A percentile compares a stretch with the other conserved stretches of the same genome.
These are phyloP conservation scores for Chaetoceros tenuissimus DNA, from an alignment of 108 stramenopile species.

Conservation along the genomic window DNA sequence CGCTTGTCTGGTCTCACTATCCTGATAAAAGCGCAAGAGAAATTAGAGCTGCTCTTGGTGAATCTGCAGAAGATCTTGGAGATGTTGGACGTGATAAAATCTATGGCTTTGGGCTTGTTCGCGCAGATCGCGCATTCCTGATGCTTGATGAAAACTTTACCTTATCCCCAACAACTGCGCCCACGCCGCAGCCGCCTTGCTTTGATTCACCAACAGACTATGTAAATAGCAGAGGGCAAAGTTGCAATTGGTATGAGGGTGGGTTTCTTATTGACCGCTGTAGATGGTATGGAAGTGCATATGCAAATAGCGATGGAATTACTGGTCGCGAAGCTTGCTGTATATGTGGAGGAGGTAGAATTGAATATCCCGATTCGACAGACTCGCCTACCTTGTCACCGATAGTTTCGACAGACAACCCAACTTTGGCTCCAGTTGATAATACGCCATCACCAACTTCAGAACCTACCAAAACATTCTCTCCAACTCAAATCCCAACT, in stretches of 20 bases:
- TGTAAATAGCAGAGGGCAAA: slow-evolving; percentile 5
- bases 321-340: slow-evolving; percentile 12
- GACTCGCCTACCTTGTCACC: too few species aligned
- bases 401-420: too few species aligned
- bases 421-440: neutral
- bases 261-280: slow-evolving; percentile 1
- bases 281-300: slow-evolving; percentile 1
- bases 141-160: too few species aligned
- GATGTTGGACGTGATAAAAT: slow-evolving; percentile 1
- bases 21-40: slow-evolving; percentile 37
- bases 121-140: neutral
- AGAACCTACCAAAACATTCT: neutral
- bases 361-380: too few species aligned
- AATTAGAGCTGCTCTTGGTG: slow-evolving; percentile 30
- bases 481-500: too few species aligned
- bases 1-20: slow-evolving; percentile 34
- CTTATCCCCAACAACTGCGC: too few species aligned
- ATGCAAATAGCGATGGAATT: slow-evolving; percentile 7
- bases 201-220: slow-evolving; percentile 5
- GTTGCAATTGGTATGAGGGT: slow-evolving; percentile 7
- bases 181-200: too few species aligned
- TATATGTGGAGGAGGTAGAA: slow-evolving; percentile 6
- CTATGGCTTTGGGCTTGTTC: slow-evolving; percentile 12
- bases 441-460: neutral
- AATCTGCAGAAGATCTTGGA: slow-evolving; percentile 10